Conservation (phyloP, 805 yeast genomes). For the Metschnikowia baotianmanensis region DNA sequence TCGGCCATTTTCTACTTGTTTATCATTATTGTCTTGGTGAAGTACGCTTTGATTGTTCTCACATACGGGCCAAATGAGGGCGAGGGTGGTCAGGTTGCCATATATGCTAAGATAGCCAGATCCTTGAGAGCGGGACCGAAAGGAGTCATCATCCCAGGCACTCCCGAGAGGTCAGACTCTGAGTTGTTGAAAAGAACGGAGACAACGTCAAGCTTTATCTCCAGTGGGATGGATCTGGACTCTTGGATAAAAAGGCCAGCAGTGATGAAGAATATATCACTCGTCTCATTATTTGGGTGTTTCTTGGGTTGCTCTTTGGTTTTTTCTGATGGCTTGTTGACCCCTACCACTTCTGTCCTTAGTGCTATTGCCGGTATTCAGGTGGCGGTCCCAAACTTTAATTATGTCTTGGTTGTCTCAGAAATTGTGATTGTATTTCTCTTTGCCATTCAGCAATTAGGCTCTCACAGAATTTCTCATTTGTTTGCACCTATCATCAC, state of each 20-base stretch:
- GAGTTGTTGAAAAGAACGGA: conserved; percentile 35
- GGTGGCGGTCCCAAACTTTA: conserved; percentile 47
- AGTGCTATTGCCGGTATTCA: conserved; percentile 57
- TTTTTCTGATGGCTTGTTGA: conserved; percentile 57
- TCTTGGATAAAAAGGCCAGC: conserved; percentile 22
- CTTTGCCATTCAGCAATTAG: conserved; percentile 48
- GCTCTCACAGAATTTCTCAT: conserved; percentile 47
- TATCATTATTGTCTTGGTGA: conserved; percentile 50
- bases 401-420: conserved; percentile 47
- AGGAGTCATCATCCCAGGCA: conserved; percentile 45
- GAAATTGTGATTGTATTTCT: conserved; percentile 45
- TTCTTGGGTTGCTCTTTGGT: conserved; percentile 58
- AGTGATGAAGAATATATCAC: conserved; percentile 29
- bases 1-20: conserved; percentile 56
- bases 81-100: conserved; percentile 66
- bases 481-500: conserved; percentile 55
- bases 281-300: conserved; percentile 36
- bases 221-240: conserved; percentile 18
- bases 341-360: conserved; percentile 62
- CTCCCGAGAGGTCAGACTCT: conserved; percentile 29
- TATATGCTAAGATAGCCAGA: conserved; percentile 56
- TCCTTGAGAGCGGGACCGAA: conserved; percentile 45
- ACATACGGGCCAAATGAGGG: conserved; percentile 54
- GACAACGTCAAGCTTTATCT: conserved; percentile 30
- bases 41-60: conserved; percentile 50